Percentiles rank a stretch among this genome's conserved stretches.
These are phyloP conservation scores for Cordyceps militaris DNA, from an alignment of 2,329 filamentous ascomycete genomes.

Conservation along the genomic window DNA sequence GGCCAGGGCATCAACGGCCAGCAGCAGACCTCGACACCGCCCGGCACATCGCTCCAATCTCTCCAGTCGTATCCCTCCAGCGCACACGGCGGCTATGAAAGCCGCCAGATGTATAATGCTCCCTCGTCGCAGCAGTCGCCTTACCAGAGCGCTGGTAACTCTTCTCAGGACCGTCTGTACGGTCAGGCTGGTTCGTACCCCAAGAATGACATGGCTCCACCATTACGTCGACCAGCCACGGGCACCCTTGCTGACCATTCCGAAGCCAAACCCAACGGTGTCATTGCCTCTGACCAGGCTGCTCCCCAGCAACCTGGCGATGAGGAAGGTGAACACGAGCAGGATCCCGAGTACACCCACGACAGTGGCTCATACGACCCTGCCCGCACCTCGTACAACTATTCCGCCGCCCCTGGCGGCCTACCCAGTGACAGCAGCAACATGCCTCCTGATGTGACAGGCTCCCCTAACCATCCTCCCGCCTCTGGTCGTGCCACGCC, in stretches of 20 bases:
- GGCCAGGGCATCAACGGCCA: slow-evolving; percentile 54
- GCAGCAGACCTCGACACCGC: slow-evolving; percentile 74
- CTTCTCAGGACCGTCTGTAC: slow-evolving; percentile 59
- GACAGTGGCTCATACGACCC: slow-evolving; percentile 68
- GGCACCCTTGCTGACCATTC: slow-evolving; percentile 54
- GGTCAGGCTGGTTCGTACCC: slow-evolving; percentile 62
- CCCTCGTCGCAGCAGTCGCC: slow-evolving; percentile 61
- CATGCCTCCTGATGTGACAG: slow-evolving; percentile 73
- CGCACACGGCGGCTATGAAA: slow-evolving; percentile 63
- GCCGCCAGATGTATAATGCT: slow-evolving; percentile 69
- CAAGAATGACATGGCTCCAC: slow-evolving; percentile 85
- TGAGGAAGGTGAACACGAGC: slow-evolving; percentile 65
- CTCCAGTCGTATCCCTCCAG: slow-evolving; percentile 70
- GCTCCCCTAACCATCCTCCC: slow-evolving; percentile 71
- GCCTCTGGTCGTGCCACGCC: slow-evolving; percentile 80
- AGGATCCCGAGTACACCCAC: slow-evolving; percentile 81
- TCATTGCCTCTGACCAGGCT: slow-evolving; percentile 47
- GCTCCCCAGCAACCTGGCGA: slow-evolving; percentile 51
- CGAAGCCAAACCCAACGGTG: slow-evolving; percentile 61
- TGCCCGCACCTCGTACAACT: slow-evolving; percentile 69
- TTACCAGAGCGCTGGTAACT: slow-evolving; percentile 58
- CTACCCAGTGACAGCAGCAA: slow-evolving; percentile 64
- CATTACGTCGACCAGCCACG: slow-evolving; percentile 53
- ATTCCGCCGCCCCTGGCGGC: slow-evolving; percentile 62
- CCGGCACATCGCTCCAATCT: slow-evolving; percentile 65